Percentiles rank a stretch among this genome's conserved stretches.
phyloP scores from a whole-genome alignment of 805 yeast genomes.

The Pichia sporocuriosa region DNA sequence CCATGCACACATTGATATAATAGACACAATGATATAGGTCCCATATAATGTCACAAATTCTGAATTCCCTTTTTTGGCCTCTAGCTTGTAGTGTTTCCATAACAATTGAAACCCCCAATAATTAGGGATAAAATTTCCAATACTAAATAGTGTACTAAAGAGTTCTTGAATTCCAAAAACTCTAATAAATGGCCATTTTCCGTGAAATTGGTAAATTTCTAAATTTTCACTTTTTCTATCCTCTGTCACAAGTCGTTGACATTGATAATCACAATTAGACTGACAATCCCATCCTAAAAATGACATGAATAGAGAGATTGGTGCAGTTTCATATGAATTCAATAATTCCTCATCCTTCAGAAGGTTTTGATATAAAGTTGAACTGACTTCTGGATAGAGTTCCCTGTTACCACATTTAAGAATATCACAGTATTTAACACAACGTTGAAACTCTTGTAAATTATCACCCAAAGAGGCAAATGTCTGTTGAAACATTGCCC shows the following conservation, averaged over 20 bases:
- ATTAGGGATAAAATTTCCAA: slow-evolving; percentile 64
- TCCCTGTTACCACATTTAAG: slow-evolving; percentile 23
- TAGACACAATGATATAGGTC: slow-evolving; percentile 43
- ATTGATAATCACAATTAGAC: slow-evolving; percentile 85
- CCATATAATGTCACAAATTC: slow-evolving; percentile 26
- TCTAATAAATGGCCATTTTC: slow-evolving; percentile 93
- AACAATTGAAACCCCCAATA: slow-evolving; percentile 37
- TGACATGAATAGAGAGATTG: slow-evolving; percentile 36
- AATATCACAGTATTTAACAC: slow-evolving; percentile 45
- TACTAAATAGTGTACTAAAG: slow-evolving; percentile 72
- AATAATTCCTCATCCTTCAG: slow-evolving; percentile 28
- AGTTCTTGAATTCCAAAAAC: slow-evolving; percentile 79
- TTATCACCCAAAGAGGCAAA: slow-evolving; percentile 57
- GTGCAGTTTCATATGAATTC: slow-evolving; percentile 33
- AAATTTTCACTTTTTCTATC: slow-evolving; percentile 41
- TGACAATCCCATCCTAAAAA: slow-evolving; percentile 67
- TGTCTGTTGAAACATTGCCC: background rate
- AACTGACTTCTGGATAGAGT: slow-evolving; percentile 20
- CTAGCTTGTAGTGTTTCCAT: slow-evolving; percentile 17
- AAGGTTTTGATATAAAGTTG: slow-evolving; percentile 23
- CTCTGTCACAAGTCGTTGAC: slow-evolving; percentile 71
- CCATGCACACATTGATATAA: slow-evolving; percentile 84
- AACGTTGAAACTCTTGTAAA: slow-evolving; percentile 47
- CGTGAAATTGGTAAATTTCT: slow-evolving; percentile 80
- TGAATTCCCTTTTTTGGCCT: slow-evolving; percentile 15